These are phyloP conservation scores for Candida nemodendra DNA, from an alignment of 805 yeast genomes.

Conservation along the genomic window DNA sequence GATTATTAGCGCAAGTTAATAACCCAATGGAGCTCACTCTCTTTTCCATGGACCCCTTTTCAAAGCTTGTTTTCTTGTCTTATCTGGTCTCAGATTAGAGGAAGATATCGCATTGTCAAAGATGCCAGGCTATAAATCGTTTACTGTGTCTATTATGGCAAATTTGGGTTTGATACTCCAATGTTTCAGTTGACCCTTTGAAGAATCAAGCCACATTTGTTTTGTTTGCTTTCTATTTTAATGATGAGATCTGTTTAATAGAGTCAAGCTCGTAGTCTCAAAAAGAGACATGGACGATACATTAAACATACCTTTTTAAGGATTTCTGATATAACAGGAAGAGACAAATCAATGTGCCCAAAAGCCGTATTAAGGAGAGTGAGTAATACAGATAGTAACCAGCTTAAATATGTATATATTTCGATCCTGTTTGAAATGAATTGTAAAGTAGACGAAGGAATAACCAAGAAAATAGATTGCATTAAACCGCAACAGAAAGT, in stretches of 20 bases:
- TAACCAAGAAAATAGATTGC: not conserved
- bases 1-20: constrained; percentile 43
- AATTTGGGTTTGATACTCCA: not conserved
- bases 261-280: constrained; percentile 86
- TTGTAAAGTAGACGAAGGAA: too few relatives aligned
- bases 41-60: constrained; percentile 55
- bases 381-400: too few relatives aligned
- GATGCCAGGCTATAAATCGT: constrained; percentile 50
- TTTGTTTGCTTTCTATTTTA: constrained; percentile 16
- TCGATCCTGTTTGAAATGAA: too few relatives aligned
- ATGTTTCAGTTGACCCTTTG: not conserved
- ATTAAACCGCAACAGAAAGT: not conserved
- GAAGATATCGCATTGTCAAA: constrained; percentile 59
- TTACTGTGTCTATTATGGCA: not conserved
- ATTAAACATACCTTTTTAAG: constrained; percentile 21
- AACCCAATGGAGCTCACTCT: constrained; percentile 91
- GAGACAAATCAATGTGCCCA: not conserved
- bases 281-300: constrained; percentile 53
- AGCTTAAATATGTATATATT: too few relatives aligned
- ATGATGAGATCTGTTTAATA: constrained; percentile 76
- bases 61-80: constrained; percentile 30
- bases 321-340: constrained; percentile 19
- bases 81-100: constrained; percentile 10
- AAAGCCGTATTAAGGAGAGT: not conserved
- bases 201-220: constrained; percentile 6